Evolutionary conservation across 2,329 filamentous ascomycete species (phyloP).

Genomic region (Fusarium armeniacum): DNA sequence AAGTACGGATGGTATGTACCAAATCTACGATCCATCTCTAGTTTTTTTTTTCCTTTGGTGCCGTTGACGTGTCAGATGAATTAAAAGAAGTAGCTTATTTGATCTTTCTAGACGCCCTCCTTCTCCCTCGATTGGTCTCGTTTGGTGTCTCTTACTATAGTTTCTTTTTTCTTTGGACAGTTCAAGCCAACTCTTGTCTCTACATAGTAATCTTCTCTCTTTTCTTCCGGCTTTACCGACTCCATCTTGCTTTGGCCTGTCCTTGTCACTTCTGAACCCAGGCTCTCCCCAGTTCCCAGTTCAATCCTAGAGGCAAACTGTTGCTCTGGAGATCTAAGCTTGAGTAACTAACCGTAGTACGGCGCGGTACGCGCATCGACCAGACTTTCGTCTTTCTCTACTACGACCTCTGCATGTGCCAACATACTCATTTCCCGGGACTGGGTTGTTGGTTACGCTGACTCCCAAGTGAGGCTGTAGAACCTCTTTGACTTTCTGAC

Average conservation of each 20-base stretch:
- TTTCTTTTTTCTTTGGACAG: slow-evolving; percentile 11
- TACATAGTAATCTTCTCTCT: background rate
- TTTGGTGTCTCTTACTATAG: slow-evolving; percentile 17
- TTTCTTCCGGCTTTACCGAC: slow-evolving; percentile 25
- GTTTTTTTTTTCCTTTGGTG: slow-evolving; percentile 36
- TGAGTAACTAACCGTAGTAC: slow-evolving; percentile 21
- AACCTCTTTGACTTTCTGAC: background rate
- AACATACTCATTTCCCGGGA: slow-evolving; percentile 46
- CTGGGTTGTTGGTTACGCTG: slow-evolving; percentile 34
- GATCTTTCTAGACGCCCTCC: slow-evolving; percentile 30
- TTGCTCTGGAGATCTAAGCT: slow-evolving; percentile 45
- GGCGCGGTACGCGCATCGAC: slow-evolving; percentile 36
- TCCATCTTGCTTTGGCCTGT: slow-evolving; percentile 30
- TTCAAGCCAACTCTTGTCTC: background rate
- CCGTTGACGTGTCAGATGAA: slow-evolving; percentile 34
- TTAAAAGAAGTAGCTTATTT: slow-evolving; percentile 16
- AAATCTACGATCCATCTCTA: slow-evolving; percentile 40
- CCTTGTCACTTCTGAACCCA: slow-evolving; percentile 24
- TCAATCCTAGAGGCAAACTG: slow-evolving; percentile 29
- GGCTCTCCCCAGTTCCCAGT: slow-evolving; percentile 29
- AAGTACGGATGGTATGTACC: slow-evolving; percentile 1
- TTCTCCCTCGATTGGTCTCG: slow-evolving; percentile 15
- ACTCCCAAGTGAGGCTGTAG: slow-evolving; percentile 44
- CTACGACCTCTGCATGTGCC: slow-evolving; percentile 26
- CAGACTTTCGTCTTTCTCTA: slow-evolving; percentile 25